phyloP scores from a whole-genome alignment of 2,329 filamentous ascomycete species.

The Phialophora macrospora region DNA sequence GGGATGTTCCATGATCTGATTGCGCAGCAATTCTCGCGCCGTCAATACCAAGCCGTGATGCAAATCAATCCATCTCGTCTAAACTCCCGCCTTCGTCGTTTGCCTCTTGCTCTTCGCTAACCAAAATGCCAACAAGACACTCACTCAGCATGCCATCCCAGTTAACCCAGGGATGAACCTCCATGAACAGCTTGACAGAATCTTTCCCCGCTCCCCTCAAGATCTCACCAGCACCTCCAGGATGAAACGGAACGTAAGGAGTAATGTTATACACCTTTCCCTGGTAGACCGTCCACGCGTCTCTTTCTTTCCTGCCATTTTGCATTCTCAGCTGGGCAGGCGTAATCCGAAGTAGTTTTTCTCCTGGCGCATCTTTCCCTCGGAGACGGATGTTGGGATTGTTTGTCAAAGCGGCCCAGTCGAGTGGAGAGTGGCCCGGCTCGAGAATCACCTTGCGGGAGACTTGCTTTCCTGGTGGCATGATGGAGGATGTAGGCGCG shows the following conservation, averaged over 20 bases:
- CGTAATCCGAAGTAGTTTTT: constrained; percentile 72
- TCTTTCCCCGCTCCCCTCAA: constrained; percentile 70
- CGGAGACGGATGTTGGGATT: constrained; percentile 67
- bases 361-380: constrained; percentile 53
- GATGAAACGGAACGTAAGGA: constrained; percentile 88
- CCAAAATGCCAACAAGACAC: constrained; percentile 66
- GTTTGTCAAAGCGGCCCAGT: constrained; percentile 83
- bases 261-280: constrained; percentile 94
- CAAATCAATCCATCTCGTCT: constrained; percentile 64
- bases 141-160: constrained; percentile 69
- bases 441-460: constrained; percentile 70
- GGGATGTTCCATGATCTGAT: neutral
- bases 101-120: constrained; percentile 57
- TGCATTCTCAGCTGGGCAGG: constrained; percentile 77
- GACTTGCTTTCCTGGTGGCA: constrained; percentile 55
- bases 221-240: constrained; percentile 71
- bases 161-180: constrained; percentile 70
- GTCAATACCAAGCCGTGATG: neutral
- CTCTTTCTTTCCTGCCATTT: constrained; percentile 80
- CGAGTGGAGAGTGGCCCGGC: constrained; percentile 92
- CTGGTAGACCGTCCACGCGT: constrained; percentile 88
- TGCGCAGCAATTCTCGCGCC: neutral
- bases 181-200: constrained; percentile 64
- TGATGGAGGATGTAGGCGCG: constrained; percentile 40
- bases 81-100: constrained; percentile 45